Base-by-base conservation (phyloP, 345 rosid genomes). In the Clarkia xantiana region DNA sequence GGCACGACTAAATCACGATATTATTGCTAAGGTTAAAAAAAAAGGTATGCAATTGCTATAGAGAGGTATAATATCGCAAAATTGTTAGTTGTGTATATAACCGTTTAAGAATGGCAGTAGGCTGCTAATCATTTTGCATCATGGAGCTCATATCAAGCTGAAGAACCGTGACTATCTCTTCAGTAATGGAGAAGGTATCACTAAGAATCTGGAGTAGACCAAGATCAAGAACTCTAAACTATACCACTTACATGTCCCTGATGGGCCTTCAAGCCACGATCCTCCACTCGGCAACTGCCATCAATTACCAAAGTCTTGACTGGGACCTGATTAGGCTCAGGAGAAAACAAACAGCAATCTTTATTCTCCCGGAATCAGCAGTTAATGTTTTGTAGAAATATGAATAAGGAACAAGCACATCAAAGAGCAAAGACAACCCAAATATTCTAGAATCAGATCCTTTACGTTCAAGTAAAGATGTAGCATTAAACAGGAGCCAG, bases 251-350 rank as follows among this genome's bases (percentile, higher is more conserved):
- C 99, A 67, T 77, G 94, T 49, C 96, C 94, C 56, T 87, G 99
- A 18, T 93, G 99, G 18, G 86, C 82, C 94, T 93, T 87, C 90
- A 93, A 71, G 50, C 99, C 99, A 25, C 97, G 94, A 77, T 93
- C 99, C 69, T 93, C 99, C 59, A 87, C 99, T 62, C 99, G 74
- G 74, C 95, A 93, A 61, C 82, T 93, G 13, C 99, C 99, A 63
- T 87, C 99, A 51, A 93, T 77, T 34, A 93, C 63, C 71, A 93
- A 52, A 12, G 99, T 87, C 78, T 93, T 93, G 69, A 93, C 79
- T 15, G 99, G 99, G 17, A 93, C 82, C 99, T 91, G 63, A 66
- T 29, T 52, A 29, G 8, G 36, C 36, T 29, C 36, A 7, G 36
- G 36, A 29, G 36, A 29, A 29, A 29, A 29, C 6, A 29, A 29